Evolutionary conservation across 345 rosid species (phyloP), one percentile per base, ranked within the genome.

Genomic region (Microcos paniculata): DNA sequence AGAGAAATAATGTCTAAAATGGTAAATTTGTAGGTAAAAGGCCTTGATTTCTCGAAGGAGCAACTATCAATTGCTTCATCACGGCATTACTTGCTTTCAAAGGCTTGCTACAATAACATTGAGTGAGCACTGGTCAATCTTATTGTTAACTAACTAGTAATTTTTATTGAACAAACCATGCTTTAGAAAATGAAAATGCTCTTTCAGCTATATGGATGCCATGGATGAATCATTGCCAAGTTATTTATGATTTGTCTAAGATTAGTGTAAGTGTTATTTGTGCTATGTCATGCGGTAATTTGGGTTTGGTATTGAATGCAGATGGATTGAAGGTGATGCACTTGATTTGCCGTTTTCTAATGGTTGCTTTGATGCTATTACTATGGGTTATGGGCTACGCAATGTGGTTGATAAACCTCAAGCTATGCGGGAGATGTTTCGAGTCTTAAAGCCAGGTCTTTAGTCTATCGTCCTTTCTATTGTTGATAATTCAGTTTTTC

Each of bases 261-360:
- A 28, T 35, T 14, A 48, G 16, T 28, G 4, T 19, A 28, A 26
- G 23, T 23, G 13, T 26, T 11, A 11, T 26, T 48, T 26, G 48
- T 9, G 42, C 4, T 53, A 48, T 48, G 21, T 18, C 57, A 48
- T 48, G 58, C 4, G 18, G 3, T 30, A 18, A 49, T 24, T 72
- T 28, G 18, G 30, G 57, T 51, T 80, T 43, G 30, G 18, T 43
- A 67, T 68, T 76, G 68, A 28, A 45, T 76, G 28, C 43, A 87
- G 98, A 81, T 96, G 94, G 97, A 80, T 91, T 70, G 90, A 89
- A 88, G 98, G 94, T 43, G 92, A 93, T 79, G 94, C 94, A 12
- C 84, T 89, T 26, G 84, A 87, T 76, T 85, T 96, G 83, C 97
- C 94, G 1, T 92, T 88, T 85, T 76, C 86, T 66, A 90, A 90